Evolutionary conservation across 2,329 filamentous ascomycete genomes (phyloP).

Genomic region (Cladosporium sp.): DNA sequence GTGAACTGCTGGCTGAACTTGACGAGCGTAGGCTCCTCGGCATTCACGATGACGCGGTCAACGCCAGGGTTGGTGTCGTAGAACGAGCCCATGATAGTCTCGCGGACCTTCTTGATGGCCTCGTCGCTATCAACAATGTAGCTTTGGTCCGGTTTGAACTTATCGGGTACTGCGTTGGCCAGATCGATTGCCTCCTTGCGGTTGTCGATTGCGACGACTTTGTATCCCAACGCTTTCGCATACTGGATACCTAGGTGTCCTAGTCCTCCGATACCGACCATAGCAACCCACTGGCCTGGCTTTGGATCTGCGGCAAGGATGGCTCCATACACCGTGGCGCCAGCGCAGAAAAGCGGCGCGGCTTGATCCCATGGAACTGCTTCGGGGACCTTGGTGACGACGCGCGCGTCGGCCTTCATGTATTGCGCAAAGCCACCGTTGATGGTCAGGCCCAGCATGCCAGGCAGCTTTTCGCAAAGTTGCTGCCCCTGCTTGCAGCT

Average conservation of each 20-base stretch:
- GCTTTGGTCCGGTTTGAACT: conserved; percentile 6
- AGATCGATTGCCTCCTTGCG: conserved; percentile 27
- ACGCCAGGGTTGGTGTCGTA: conserved; percentile 12
- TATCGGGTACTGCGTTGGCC: neutral
- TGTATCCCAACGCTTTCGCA: conserved; percentile 42
- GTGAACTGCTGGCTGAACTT: conserved; percentile 10
- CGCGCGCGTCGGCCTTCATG: conserved; percentile 8
- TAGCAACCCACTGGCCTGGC: conserved; percentile 35
- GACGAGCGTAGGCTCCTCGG: conserved; percentile 4
- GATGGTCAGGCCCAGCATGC: conserved; percentile 11
- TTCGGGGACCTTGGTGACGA: conserved; percentile 37
- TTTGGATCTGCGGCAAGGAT: conserved; percentile 20
- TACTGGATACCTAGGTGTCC: conserved; percentile 45
- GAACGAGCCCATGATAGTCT: conserved; percentile 11
- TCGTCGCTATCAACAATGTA: conserved; percentile 6
- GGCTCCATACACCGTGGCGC: conserved; percentile 49
- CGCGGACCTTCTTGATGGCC: neutral
- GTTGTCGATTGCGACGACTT: conserved; percentile 40
- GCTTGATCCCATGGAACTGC: conserved; percentile 46
- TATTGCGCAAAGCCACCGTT: conserved; percentile 11
- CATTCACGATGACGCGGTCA: conserved; percentile 10
- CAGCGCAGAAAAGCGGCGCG: conserved; percentile 57
- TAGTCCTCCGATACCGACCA: conserved; percentile 41
- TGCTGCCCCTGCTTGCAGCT: conserved; percentile 8
- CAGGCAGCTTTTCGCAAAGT: conserved; percentile 9